phyloP scores from a whole-genome alignment of 495 filamentous ascomycete species.

The Aspergillus olivimuriae region DNA sequence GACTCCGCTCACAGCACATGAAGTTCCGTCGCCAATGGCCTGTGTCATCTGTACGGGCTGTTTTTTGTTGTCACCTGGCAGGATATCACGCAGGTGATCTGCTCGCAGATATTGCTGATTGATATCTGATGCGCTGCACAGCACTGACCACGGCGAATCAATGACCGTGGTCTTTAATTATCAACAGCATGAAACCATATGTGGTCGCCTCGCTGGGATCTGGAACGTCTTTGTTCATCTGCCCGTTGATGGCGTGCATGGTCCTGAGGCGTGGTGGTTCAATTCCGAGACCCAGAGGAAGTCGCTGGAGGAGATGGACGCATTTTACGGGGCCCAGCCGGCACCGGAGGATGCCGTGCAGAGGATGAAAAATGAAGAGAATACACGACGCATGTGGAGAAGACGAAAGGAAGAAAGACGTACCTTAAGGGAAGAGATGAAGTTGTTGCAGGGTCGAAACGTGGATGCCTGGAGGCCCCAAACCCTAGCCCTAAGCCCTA shows the following conservation, averaged over 20 bases:
- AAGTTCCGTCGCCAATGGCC: conserved; percentile 48
- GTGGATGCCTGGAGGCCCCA: conserved; percentile 1
- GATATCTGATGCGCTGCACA: conserved; percentile 45
- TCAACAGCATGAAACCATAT: conserved; percentile 34
- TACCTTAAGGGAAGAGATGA: neutral
- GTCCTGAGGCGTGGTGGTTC: conserved; percentile 50
- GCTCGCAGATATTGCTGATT: conserved; percentile 29
- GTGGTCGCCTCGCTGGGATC: conserved; percentile 39
- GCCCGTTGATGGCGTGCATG: conserved; percentile 27
- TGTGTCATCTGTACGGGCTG: conserved; percentile 57
- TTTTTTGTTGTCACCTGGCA: conserved; percentile 54
- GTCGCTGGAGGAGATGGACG: conserved; percentile 42
- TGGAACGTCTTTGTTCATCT: conserved; percentile 46
- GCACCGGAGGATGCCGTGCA: neutral
- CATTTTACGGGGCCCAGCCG: conserved; percentile 11
- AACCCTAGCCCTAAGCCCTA: conserved; percentile 2
- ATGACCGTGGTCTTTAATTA: conserved; percentile 42
- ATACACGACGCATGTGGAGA: neutral
- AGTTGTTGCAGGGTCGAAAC: neutral
- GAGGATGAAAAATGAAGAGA: neutral
- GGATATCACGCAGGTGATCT: conserved; percentile 52
- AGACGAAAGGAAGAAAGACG: neutral
- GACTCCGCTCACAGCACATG: conserved; percentile 23
- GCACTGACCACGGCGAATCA: conserved; percentile 37
- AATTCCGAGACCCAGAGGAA: conserved; percentile 57